A percentile compares a stretch with the other conserved stretches of the same genome.
phyloP scores from a whole-genome alignment of 2,329 filamentous ascomycete genomes.

The Fusarium sp. region DNA sequence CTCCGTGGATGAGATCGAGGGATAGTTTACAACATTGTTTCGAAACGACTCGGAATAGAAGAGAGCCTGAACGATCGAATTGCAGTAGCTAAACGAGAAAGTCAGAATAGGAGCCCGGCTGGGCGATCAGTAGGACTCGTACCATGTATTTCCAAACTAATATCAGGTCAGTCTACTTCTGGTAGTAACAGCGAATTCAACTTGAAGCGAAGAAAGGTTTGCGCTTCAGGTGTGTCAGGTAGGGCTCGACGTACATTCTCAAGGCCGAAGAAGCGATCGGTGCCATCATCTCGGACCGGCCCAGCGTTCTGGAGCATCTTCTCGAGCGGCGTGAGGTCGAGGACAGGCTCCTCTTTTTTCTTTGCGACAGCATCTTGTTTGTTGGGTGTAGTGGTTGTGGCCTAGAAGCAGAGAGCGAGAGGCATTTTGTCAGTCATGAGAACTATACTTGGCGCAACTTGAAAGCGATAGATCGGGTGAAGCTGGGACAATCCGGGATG shows the following conservation, averaged over 20 bases:
- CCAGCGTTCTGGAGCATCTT: conserved; percentile 87
- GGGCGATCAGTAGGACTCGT: conserved; percentile 52
- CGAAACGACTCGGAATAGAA: conserved; percentile 96
- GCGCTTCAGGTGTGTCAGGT: conserved; percentile 5
- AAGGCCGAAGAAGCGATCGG: conserved; percentile 97
- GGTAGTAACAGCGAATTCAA: conserved; percentile 1
- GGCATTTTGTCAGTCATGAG: conserved; percentile 51
- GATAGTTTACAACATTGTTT: conserved; percentile 93
- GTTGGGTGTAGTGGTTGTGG: conserved; percentile 55
- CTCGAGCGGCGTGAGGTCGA: conserved; percentile 71
- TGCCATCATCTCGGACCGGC: conserved; percentile 85
- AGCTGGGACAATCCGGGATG: conserved; percentile 11
- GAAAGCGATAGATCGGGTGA: conserved; percentile 41
- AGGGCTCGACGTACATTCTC: conserved; percentile 81
- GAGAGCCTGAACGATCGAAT: conserved; percentile 96
- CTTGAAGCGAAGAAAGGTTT: neutral
- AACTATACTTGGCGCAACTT: conserved; percentile 33
- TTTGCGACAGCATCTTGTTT: conserved; percentile 61
- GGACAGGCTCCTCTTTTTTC: conserved; percentile 69
- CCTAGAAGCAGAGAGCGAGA: conserved; percentile 51
- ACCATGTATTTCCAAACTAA: conserved; percentile 98
- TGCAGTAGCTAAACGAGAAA: conserved; percentile 80
- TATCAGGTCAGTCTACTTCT: conserved; percentile 51
- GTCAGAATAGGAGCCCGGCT: conserved; percentile 36
- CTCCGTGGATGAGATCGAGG: conserved; percentile 76